These are phyloP conservation scores for Globisporangium middletonii DNA, from an alignment of 352 stramenopile genomes.

Conservation along the genomic window DNA sequence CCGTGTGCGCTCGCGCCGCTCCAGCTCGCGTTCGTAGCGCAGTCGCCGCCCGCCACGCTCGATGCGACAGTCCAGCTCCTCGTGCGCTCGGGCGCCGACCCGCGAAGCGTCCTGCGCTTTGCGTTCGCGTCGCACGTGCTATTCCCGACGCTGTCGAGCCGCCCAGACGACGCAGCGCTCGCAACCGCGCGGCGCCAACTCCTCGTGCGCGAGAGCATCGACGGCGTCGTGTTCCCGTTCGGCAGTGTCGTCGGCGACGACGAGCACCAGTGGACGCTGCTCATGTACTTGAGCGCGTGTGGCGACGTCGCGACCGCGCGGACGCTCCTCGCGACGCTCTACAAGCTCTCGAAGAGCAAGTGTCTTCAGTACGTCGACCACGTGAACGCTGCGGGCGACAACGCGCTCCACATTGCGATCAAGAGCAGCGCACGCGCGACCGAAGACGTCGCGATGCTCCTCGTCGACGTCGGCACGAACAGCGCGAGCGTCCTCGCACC, in stretches of 20 bases:
- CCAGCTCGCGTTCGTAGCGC: constrained; percentile 38
- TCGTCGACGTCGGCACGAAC: constrained; percentile 34
- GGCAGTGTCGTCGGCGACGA: constrained; percentile 34
- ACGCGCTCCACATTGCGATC: constrained; percentile 63
- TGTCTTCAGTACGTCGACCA: constrained; percentile 44
- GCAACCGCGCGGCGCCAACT: constrained; percentile 20
- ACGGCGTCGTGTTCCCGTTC: constrained; percentile 21
- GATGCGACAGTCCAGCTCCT: constrained; percentile 33
- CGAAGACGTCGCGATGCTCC: constrained; percentile 25
- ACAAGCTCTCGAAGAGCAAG: constrained; percentile 9
- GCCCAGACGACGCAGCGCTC: constrained; percentile 4
- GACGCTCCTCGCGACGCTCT: constrained; percentile 21
- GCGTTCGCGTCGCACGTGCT: constrained; percentile 49
- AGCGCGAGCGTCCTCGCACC: constrained; percentile 3
- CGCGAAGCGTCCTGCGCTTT: constrained; percentile 45
- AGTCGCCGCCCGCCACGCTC: constrained; percentile 10
- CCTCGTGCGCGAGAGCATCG: constrained; percentile 21
- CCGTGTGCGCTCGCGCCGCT: constrained; percentile 31
- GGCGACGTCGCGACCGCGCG: constrained; percentile 40
- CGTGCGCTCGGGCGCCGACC: constrained; percentile 33
- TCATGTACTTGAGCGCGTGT: constrained; percentile 60
- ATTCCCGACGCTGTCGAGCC: constrained; percentile 16
- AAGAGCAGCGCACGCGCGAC: constrained; percentile 23
- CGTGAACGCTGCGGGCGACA: constrained; percentile 56
- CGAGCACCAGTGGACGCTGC: constrained; percentile 42